Evolutionary conservation across 129 eudicot species (phyloP).

Genomic region (Cynara cardunculus): DNA sequence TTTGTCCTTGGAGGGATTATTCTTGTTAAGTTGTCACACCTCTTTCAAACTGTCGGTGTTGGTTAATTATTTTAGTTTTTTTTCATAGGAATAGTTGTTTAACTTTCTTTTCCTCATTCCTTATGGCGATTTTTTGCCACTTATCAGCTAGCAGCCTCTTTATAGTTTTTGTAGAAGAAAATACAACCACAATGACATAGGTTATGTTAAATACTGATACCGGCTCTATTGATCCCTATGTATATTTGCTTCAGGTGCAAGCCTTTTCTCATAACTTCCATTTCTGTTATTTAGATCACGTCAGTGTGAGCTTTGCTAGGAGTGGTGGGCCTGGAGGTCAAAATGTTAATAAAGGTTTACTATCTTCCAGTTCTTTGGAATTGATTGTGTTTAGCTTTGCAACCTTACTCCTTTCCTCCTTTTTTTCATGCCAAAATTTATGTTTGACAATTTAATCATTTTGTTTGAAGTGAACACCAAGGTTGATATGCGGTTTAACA

Average conservation of each 20-base stretch:
- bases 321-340: conserved; percentile 98
- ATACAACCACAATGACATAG: neutral
- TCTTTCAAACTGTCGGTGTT: too few relatives aligned
- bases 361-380: conserved; percentile 4
- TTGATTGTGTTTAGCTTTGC: neutral
- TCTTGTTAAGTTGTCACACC: too few relatives aligned
- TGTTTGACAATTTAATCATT: neutral
- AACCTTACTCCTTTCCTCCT: neutral
- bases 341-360: conserved; percentile 92
- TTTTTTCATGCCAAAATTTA: neutral
- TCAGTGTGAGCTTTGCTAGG: conserved; percentile 77
- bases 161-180: too few relatives aligned
- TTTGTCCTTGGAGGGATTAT: too few relatives aligned
- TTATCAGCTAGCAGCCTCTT: neutral
- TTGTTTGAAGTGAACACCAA: conserved; percentile 73
- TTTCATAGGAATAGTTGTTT: too few relatives aligned
- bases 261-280: neutral
- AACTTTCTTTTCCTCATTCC: too few relatives aligned
- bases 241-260: neutral
- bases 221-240: neutral
- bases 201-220: neutral
- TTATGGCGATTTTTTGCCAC: too few relatives aligned
- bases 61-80: too few relatives aligned
- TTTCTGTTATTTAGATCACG: conserved; percentile 54
- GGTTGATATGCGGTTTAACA: conserved; percentile 98